phyloP scores from a whole-genome alignment of 805 yeast species.

The Tetrapisispora pingtungensis region DNA sequence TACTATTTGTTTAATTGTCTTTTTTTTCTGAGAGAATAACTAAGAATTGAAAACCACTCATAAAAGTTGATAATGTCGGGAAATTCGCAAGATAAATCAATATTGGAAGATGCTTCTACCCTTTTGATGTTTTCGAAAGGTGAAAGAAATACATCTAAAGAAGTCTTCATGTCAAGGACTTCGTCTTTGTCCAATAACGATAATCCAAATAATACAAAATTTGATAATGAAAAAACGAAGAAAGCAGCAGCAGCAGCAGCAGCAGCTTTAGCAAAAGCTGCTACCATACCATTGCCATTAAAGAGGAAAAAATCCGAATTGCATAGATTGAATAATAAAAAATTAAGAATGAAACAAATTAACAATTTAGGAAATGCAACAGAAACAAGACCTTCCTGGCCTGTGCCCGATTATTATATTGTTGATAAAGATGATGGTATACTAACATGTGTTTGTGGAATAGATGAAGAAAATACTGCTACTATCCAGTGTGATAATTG shows the following conservation, averaged over 20 bases:
- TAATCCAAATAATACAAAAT: background rate
- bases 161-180: background rate
- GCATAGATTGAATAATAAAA: background rate
- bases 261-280: constrained; percentile 76
- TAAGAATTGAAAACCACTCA: background rate
- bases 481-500: constrained; percentile 92
- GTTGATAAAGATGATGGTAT: constrained; percentile 77
- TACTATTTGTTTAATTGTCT: no score
- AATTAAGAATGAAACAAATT: background rate
- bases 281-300: constrained; percentile 60
- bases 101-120: constrained; percentile 52
- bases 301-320: constrained; percentile 2
- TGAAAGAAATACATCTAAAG: background rate
- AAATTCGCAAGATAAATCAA: constrained; percentile 16
- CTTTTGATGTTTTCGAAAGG: constrained; percentile 50
- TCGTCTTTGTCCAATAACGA: background rate
- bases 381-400: constrained; percentile 15
- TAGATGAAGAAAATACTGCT: constrained; percentile 82
- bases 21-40: no score
- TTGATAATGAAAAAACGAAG: background rate
- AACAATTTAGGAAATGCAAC: background rate
- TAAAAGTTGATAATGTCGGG: background rate
- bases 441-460: constrained; percentile 84
- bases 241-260: constrained; percentile 45
- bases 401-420: constrained; percentile 37